These are phyloP conservation scores for Corynespora cassiicola DNA, from an alignment of 2,329 filamentous ascomycete species.

Conservation along the genomic window DNA sequence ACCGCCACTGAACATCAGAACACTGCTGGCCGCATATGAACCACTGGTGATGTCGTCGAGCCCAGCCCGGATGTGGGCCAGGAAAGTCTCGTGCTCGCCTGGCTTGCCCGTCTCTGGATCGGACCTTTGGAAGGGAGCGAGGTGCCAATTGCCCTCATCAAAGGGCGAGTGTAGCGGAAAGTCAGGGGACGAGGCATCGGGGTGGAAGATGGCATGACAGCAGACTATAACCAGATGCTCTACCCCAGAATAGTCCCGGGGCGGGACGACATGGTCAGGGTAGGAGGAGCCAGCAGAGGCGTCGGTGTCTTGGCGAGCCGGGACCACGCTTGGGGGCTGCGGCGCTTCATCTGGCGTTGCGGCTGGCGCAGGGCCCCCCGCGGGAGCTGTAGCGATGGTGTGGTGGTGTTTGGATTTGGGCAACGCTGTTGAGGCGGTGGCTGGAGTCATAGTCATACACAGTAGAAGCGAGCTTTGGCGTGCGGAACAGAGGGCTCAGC, in stretches of 20 bases:
- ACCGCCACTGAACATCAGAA: slow-evolving; percentile 78
- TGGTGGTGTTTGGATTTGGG: slow-evolving; percentile 37
- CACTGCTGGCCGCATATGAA: slow-evolving; percentile 46
- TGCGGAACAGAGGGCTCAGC: too few relatives aligned
- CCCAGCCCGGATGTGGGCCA: slow-evolving; percentile 74
- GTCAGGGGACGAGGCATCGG: slow-evolving; percentile 28
- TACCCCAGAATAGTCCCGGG: slow-evolving; percentile 28
- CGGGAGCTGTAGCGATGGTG: slow-evolving; percentile 16
- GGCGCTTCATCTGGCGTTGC: slow-evolving; percentile 10
- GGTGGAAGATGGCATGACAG: slow-evolving; percentile 79
- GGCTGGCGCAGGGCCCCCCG: slow-evolving; percentile 10
- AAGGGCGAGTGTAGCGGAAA: slow-evolving; percentile 38
- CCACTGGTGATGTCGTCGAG: slow-evolving; percentile 58
- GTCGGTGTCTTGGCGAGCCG: slow-evolving; percentile 8
- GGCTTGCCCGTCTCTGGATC: slow-evolving; percentile 48
- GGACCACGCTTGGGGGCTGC: slow-evolving; percentile 5
- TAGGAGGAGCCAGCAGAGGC: slow-evolving; percentile 35
- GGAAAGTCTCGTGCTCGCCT: slow-evolving; percentile 80
- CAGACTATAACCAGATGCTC: slow-evolving; percentile 76
- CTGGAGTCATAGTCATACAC: slow-evolving; percentile 30
- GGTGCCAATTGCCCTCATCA: slow-evolving; percentile 62
- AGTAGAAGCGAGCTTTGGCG: too few relatives aligned
- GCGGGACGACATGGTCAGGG: slow-evolving; percentile 35
- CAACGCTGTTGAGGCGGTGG: slow-evolving; percentile 32
- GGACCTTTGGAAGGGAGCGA: slow-evolving; percentile 73